Evolutionary conservation across 2,329 filamentous ascomycete genomes (phyloP).

Genomic region (Sarocladium strictum): DNA sequence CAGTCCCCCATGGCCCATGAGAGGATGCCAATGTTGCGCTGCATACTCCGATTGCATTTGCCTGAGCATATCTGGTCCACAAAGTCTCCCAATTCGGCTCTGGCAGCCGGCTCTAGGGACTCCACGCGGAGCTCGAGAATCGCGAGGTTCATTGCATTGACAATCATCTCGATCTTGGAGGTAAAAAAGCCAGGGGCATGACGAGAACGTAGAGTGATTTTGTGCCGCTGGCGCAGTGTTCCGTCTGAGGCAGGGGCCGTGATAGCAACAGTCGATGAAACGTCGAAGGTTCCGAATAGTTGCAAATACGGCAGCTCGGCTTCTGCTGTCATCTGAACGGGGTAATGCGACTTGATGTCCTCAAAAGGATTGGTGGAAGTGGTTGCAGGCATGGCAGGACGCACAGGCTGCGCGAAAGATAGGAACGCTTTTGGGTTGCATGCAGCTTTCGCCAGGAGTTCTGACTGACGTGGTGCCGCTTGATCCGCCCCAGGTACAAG

Average conservation of each 20-base stretch:
- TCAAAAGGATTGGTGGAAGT: slow-evolving; percentile 26
- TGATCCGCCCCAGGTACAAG: slow-evolving; percentile 29
- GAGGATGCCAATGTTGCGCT: slow-evolving; percentile 52
- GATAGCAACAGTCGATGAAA: slow-evolving; percentile 47
- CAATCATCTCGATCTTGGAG: slow-evolving; percentile 50
- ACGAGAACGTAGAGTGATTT: slow-evolving; percentile 43
- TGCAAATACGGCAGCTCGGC: slow-evolving; percentile 66
- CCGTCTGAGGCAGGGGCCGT: slow-evolving; percentile 27
- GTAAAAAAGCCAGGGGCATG: slow-evolving; percentile 47
- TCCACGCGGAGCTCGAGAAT: slow-evolving; percentile 49
- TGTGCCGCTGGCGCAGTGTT: slow-evolving; percentile 44
- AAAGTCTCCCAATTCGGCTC: slow-evolving; percentile 51
- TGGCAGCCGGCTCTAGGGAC: slow-evolving; percentile 51
- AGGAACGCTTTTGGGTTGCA: slow-evolving; percentile 46
- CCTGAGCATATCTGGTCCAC: slow-evolving; percentile 35
- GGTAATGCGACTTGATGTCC: slow-evolving; percentile 53
- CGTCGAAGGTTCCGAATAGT: slow-evolving; percentile 62
- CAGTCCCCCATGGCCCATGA: slow-evolving; percentile 66
- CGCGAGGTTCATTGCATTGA: slow-evolving; percentile 46
- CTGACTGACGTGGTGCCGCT: slow-evolving; percentile 22
- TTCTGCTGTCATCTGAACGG: slow-evolving; percentile 52
- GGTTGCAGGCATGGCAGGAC: background rate
- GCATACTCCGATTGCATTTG: slow-evolving; percentile 37
- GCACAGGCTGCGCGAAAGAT: slow-evolving; percentile 37
- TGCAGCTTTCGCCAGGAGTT: slow-evolving; percentile 41